phyloP scores from a whole-genome alignment of 2,329 filamentous ascomycete species.

The Talaromyces piceae region DNA sequence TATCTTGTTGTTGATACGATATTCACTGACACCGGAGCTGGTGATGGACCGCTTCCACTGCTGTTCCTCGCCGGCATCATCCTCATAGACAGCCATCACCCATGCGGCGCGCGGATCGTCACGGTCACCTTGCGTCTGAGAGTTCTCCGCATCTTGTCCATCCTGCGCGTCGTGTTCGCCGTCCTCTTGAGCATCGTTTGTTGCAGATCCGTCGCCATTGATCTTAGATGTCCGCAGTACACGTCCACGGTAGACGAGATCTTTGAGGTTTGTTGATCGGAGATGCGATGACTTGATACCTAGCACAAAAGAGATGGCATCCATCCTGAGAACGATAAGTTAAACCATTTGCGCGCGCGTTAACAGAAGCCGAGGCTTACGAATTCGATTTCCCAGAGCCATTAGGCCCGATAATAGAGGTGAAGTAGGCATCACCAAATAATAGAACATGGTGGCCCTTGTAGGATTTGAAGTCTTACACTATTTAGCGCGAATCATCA shows the following conservation, averaged over 20 bases:
- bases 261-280: constrained; percentile 85
- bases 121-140: constrained; percentile 54
- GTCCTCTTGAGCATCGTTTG: constrained; percentile 46
- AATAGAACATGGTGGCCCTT: constrained; percentile 91
- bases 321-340: constrained; percentile 62
- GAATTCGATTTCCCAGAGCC: constrained; percentile 98
- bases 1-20: constrained; percentile 87
- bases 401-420: constrained; percentile 98
- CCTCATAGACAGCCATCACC: constrained; percentile 99
- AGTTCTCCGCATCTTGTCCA: constrained; percentile 52
- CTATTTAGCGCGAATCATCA: constrained; percentile 1
- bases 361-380: constrained; percentile 41
- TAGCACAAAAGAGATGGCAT: constrained; percentile 97
- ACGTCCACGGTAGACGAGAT: constrained; percentile 91
- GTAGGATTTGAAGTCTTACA: constrained; percentile 94
- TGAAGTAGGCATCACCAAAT: constrained; percentile 97
- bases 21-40: constrained; percentile 79
- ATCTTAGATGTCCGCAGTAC: constrained; percentile 89
- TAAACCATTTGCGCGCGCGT: not conserved
- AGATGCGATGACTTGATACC: constrained; percentile 98
- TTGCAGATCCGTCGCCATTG: constrained; percentile 79
- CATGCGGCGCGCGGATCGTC: constrained; percentile 89
- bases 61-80: constrained; percentile 91
- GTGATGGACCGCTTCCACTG: constrained; percentile 96
- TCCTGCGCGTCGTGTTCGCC: constrained; percentile 56